phyloP scores from a whole-genome alignment of 768 basidiomycete genomes.

The Trichaptum fuscoviolaceum region DNA sequence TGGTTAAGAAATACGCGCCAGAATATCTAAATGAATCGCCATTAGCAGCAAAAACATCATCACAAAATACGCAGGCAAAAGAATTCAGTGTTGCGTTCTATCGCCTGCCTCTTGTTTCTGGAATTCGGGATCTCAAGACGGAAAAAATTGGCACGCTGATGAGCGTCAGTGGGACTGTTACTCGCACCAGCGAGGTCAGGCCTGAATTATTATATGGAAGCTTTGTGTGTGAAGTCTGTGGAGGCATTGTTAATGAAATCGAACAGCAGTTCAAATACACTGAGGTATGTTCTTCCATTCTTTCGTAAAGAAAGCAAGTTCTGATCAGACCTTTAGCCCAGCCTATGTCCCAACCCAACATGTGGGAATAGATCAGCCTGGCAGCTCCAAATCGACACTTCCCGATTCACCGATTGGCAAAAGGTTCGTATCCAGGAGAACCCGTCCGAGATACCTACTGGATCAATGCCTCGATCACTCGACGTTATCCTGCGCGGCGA shows the following conservation, averaged over 20 bases:
- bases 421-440: slow-evolving; percentile 99
- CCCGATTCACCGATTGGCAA: slow-evolving; percentile 99
- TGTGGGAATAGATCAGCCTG: slow-evolving; percentile 88
- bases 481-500: slow-evolving; percentile 95
- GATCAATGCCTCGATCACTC: slow-evolving; percentile 94
- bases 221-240: slow-evolving; percentile 88
- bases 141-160: slow-evolving; percentile 92
- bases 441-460: slow-evolving; percentile 96
- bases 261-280: slow-evolving; percentile 99
- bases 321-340: slow-evolving; percentile 49
- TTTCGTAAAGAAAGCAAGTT: background rate
- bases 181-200: slow-evolving; percentile 93
- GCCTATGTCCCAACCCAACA: slow-evolving; percentile 88
- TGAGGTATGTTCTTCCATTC: slow-evolving; percentile 62
- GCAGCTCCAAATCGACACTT: slow-evolving; percentile 93
- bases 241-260: slow-evolving; percentile 81
- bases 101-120: slow-evolving; percentile 87
- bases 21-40: slow-evolving; percentile 95
- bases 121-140: slow-evolving; percentile 89
- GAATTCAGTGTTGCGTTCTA: slow-evolving; percentile 97
- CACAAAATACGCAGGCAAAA: slow-evolving; percentile 82
- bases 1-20: slow-evolving; percentile 86
- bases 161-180: slow-evolving; percentile 96
- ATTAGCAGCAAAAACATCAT: slow-evolving; percentile 79
- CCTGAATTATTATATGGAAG: slow-evolving; percentile 92